Evolutionary conservation across 306 rosid genomes (phyloP), one percentile per base, ranked within the genome.

Genomic region (Vachellia collinsii): DNA sequence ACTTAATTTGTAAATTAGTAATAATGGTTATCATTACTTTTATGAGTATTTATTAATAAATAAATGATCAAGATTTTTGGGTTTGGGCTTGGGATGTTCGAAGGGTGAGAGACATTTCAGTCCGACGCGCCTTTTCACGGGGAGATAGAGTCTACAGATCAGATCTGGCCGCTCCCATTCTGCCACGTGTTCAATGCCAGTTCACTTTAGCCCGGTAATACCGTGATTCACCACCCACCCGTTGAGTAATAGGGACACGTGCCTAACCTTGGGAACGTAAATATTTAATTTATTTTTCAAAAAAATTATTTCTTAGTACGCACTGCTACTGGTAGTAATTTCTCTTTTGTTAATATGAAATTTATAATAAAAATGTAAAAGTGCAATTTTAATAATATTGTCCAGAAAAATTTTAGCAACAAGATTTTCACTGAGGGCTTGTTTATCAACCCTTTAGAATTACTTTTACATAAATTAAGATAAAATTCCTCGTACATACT

Each of bases 111-210:
- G 41, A 3, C 25, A 20, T 63, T 50, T 75, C 38, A 79, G 62
- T 80, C 71, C 81, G 37, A 83, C 78, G 92, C 83, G 86, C 88
- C 86, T 64, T 25, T 72, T 87, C 89, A 80, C 92, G 89, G 87
- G 76, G 17, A 12, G 25, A 19, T 2, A 3, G 1, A 56, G 63
- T 20, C 63, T 9, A 19, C 4, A 65, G 86, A 83, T 85, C 86
- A 68, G 48, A 80, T 83, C 88, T 79, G 78, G 62, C 89, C 58
- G 72, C 16, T 79, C 14, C 11, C 0, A 0, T 47, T 0, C 1
- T 73, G 83, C 85, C 94, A 92, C 89, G 89, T 89, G 83, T 46
- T 37, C 1, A 3, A 19, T 54, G 50, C 14, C 50, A 42, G 62
- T 6, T 38, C 19, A 53, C 79, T 50, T 20, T 82, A 50, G 23